These are phyloP conservation scores for Lentinus tigrinus DNA, from an alignment of 768 basidiomycete species.

Conservation along the genomic window DNA sequence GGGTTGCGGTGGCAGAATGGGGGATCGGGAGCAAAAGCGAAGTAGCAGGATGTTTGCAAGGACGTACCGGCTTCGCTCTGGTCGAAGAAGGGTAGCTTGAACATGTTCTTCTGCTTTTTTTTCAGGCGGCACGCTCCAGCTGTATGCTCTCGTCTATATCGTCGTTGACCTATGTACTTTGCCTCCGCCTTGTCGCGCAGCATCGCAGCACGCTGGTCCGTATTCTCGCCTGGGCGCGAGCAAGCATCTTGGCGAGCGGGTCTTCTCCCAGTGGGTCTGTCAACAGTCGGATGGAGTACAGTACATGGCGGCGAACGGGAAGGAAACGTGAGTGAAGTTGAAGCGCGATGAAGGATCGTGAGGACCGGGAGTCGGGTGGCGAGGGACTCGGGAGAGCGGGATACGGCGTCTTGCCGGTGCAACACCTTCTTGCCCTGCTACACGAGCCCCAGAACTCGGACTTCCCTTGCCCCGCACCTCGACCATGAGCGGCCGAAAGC, in stretches of 20 bases:
- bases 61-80: conserved; percentile 35
- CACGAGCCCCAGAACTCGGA: conserved; percentile 71
- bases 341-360: not conserved
- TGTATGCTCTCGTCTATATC: conserved; percentile 41
- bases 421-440: conserved; percentile 74
- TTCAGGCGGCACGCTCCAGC: conserved; percentile 30
- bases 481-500: too few relatives aligned
- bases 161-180: conserved; percentile 54
- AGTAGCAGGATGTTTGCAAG: not conserved
- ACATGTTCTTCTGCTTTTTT: conserved; percentile 27
- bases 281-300: conserved; percentile 28
- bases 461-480: conserved; percentile 56
- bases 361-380: not conserved
- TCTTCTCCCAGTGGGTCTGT: conserved; percentile 39
- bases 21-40: too few relatives aligned
- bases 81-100: conserved; percentile 40
- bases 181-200: conserved; percentile 55
- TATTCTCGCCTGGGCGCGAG: conserved; percentile 60
- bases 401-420: too few relatives aligned
- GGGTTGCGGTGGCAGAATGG: not conserved
- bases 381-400: not conserved
- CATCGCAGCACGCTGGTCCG: conserved; percentile 42
- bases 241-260: conserved; percentile 55
- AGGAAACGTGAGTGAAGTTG: not conserved
- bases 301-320: conserved; percentile 1